Conservation (phyloP, 352 stramenopile genomes). For the Globisporangium yorkense region DNA sequence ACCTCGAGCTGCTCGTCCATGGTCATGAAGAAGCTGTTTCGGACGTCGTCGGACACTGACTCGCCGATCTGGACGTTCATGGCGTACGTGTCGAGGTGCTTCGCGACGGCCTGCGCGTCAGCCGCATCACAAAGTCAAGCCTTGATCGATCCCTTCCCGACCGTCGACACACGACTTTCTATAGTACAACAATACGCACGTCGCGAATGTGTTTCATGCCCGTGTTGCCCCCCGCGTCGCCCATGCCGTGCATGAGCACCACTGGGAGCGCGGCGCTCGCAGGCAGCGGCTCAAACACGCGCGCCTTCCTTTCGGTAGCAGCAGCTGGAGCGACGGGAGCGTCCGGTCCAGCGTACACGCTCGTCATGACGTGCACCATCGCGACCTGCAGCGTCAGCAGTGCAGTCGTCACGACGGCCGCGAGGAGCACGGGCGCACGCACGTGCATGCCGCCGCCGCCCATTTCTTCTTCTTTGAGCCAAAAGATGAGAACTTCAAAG, state of each 20-base stretch:
- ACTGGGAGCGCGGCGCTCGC: conserved; percentile 37
- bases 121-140: too few relatives aligned
- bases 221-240: conserved; percentile 88
- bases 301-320: conserved; percentile 2
- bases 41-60: conserved; percentile 76
- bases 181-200: conserved; percentile 18
- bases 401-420: conserved; percentile 24
- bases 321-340: not conserved
- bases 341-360: conserved; percentile 16
- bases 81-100: conserved; percentile 81
- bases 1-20: conserved; percentile 89
- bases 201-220: conserved; percentile 86
- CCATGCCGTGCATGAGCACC: conserved; percentile 92
- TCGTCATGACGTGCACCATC: conserved; percentile 37
- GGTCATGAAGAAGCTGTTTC: conserved; percentile 92
- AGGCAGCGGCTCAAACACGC: conserved; percentile 24
- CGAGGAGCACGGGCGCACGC: conserved; percentile 31
- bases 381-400: conserved; percentile 48
- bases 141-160: not conserved
- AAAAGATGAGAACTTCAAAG: conserved; percentile 23
- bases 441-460: conserved; percentile 12
- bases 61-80: conserved; percentile 88
- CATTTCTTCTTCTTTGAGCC: not conserved
- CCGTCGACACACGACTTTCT: too few relatives aligned
- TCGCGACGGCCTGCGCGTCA: conserved; percentile 38